These are phyloP conservation scores for bread wheat (Triticum aestivum) DNA, from an alignment of 176 grass and related monocot species.

Conservation along the genomic window IWGSC_CS_RefSeq_v2.1 NC_057806.1:238006289-238006788, in stretches of 20 bases:
- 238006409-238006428: not conserved
- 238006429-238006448: not conserved
- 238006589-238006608: slow-evolving; percentile 35
- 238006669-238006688: slow-evolving; percentile 58
- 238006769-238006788: slow-evolving; percentile 23
- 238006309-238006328: not conserved
- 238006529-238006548: slow-evolving; percentile 70
- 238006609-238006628: slow-evolving; percentile 45
- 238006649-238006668: slow-evolving; percentile 53
- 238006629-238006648: slow-evolving; percentile 54
- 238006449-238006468: slow-evolving; percentile 5
- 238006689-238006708: slow-evolving; percentile 86
- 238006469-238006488: slow-evolving; percentile 70
- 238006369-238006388: not conserved
- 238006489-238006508: slow-evolving; percentile 92
- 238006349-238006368: not conserved
- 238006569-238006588: slow-evolving; percentile 34
- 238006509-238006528: slow-evolving; percentile 87
- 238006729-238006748: slow-evolving; percentile 89
- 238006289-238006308: not conserved
- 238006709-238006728: slow-evolving; percentile 80
- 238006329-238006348: not conserved
- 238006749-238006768: slow-evolving; percentile 88
- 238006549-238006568: slow-evolving; percentile 42
- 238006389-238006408: slow-evolving; percentile 7